These are phyloP conservation scores for Phyllostachys edulis DNA, from an alignment of 176 grass and related monocot genomes.

Conservation along the genomic window DNA sequence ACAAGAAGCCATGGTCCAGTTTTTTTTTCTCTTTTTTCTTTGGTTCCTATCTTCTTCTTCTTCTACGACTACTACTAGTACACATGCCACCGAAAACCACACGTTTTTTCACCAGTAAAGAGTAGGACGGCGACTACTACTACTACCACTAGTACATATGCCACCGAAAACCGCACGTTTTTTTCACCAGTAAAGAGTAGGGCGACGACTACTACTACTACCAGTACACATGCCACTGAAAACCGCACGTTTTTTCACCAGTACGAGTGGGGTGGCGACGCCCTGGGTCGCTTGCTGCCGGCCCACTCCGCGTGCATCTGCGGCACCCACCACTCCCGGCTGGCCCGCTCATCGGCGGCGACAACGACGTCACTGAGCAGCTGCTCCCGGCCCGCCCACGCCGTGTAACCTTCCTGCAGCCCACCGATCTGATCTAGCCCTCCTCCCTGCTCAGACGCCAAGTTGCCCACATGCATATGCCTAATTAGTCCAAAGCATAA, in stretches of 20 bases:
- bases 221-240: not conserved
- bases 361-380: constrained; percentile 18
- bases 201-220: constrained; percentile 12
- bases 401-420: constrained; percentile 30
- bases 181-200: constrained; percentile 52
- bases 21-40: not conserved
- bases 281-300: constrained; percentile 45
- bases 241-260: constrained; percentile 43
- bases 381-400: constrained; percentile 38
- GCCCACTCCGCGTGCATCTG: constrained; percentile 52
- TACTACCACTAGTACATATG: not conserved
- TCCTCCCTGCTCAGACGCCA: constrained; percentile 39
- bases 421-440: constrained; percentile 19
- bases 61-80: not conserved
- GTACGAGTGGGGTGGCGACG: constrained; percentile 40
- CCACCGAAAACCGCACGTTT: not conserved
- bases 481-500: constrained; percentile 2
- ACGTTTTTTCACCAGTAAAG: constrained; percentile 52
- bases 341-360: constrained; percentile 25
- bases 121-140: constrained; percentile 28
- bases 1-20: not conserved
- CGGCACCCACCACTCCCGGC: constrained; percentile 52
- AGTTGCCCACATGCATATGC: not conserved
- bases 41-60: constrained; percentile 4
- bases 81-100: not conserved